Conservation (phyloP, 495 filamentous ascomycete genomes). For the Lasiosphaeria miniovina region DNA sequence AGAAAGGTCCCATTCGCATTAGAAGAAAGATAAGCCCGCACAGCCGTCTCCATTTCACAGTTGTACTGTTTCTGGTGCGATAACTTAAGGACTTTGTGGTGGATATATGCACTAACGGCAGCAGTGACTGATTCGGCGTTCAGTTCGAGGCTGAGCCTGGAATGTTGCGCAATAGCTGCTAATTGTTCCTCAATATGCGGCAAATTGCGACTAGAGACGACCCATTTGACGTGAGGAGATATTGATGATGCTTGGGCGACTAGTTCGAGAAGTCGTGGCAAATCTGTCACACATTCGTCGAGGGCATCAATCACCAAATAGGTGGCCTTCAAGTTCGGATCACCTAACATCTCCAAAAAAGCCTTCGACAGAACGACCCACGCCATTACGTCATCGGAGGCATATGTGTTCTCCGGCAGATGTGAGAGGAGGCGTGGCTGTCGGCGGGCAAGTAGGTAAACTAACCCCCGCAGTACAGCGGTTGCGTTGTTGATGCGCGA, state of each 20-base stretch:
- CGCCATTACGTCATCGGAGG: slow-evolving; percentile 33
- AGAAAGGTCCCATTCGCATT: slow-evolving; percentile 33
- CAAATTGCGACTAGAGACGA: slow-evolving; percentile 25
- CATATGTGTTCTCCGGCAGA: slow-evolving; percentile 27
- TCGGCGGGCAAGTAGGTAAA: slow-evolving; percentile 27
- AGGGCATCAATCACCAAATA: slow-evolving; percentile 48
- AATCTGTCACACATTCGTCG: slow-evolving; percentile 41
- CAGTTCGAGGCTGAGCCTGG: slow-evolving; percentile 33
- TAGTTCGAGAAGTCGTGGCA: slow-evolving; percentile 30
- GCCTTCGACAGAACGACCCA: slow-evolving; percentile 27
- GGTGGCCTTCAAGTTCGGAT: slow-evolving; percentile 20
- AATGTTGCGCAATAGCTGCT: slow-evolving; percentile 8
- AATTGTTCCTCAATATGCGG: slow-evolving; percentile 31
- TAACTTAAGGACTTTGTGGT: slow-evolving; percentile 29
- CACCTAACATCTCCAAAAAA: slow-evolving; percentile 30
- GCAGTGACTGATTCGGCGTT: slow-evolving; percentile 18
- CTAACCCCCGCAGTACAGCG: slow-evolving; percentile 34
- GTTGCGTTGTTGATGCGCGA: slow-evolving; percentile 30
- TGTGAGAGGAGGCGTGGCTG: slow-evolving; percentile 25
- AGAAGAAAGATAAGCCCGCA: slow-evolving; percentile 17
- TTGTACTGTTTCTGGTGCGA: slow-evolving; percentile 14
- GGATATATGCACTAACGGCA: slow-evolving; percentile 32
- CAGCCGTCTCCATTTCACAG: slow-evolving; percentile 11
- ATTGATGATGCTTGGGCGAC: slow-evolving; percentile 24
- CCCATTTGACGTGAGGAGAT: slow-evolving; percentile 32